Percentiles rank a stretch among this genome's conserved stretches.
Conservation (phyloP, 164 flowering plant species). For the Chloranthus sessilifolius region DNA sequence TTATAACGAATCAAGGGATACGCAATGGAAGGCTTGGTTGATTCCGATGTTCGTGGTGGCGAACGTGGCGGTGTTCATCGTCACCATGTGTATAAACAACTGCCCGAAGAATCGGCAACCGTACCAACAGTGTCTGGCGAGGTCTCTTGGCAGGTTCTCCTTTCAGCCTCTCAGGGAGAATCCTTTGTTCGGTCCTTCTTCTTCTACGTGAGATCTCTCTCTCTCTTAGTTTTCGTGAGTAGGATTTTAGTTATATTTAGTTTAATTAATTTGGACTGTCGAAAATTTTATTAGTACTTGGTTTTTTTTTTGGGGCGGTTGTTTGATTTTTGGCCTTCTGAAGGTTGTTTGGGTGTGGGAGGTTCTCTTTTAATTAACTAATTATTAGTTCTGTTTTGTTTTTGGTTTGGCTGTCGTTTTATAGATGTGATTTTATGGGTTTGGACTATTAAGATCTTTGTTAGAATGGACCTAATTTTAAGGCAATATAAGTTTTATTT, state of each 20-base stretch:
- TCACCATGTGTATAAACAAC: conserved; percentile 61
- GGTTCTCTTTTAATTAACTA: too few species aligned
- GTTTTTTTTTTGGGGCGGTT: background rate
- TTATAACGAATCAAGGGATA: conserved; percentile 18
- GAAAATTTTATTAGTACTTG: background rate
- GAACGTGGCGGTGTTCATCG: conserved; percentile 55
- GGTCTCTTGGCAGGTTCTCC: conserved; percentile 67
- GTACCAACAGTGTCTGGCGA: conserved; percentile 45
- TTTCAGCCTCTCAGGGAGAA: conserved; percentile 69
- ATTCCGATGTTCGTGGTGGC: conserved; percentile 66
- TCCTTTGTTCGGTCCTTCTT: conserved; percentile 85
- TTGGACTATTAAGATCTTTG: too few species aligned
- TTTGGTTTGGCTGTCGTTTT: too few species aligned
- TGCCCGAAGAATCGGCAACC: conserved; percentile 43
- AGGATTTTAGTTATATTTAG: background rate
- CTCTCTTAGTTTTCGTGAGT: background rate
- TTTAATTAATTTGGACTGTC: too few species aligned
- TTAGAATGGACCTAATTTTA: too few species aligned
- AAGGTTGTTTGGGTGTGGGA: too few species aligned
- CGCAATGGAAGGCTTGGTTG: conserved; percentile 72
- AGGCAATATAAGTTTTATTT: too few species aligned
- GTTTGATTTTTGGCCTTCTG: too few species aligned
- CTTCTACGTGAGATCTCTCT: conserved; percentile 51
- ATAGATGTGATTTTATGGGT: too few species aligned
- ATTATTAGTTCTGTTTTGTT: too few species aligned